phyloP scores from a whole-genome alignment of 2,329 filamentous ascomycete species.

The Colletotrichum costaricense region DNA sequence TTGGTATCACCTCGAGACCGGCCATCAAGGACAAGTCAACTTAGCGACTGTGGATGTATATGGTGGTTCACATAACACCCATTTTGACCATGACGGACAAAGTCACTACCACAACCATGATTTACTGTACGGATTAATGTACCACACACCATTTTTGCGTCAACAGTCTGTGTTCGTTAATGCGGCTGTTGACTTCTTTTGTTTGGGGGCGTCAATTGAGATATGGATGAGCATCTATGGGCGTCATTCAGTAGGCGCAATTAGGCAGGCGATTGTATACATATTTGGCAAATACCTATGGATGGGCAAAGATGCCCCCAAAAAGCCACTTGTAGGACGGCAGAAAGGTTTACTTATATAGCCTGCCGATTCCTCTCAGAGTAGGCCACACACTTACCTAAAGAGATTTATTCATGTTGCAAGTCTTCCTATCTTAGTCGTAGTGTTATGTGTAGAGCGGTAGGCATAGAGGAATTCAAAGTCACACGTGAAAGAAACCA shows the following conservation, averaged over 20 bases:
- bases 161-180: not conserved
- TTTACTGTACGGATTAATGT: constrained; percentile 9
- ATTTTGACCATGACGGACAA: not conserved
- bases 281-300: constrained; percentile 19
- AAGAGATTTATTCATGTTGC: not conserved
- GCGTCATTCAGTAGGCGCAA: constrained; percentile 13
- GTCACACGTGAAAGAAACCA: not conserved
- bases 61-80: constrained; percentile 58
- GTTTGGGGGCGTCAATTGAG: constrained; percentile 6
- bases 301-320: not conserved
- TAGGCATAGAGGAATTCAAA: not conserved
- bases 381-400: not conserved
- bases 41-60: constrained; percentile 65
- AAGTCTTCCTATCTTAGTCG: constrained; percentile 5
- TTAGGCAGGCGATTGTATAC: constrained; percentile 20
- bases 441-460: not conserved
- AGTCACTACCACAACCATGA: not conserved
- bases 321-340: not conserved
- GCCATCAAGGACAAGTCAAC: constrained; percentile 42
- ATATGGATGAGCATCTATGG: constrained; percentile 12
- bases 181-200: not conserved
- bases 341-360: not conserved
- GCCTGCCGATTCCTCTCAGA: not conserved
- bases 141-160: not conserved
- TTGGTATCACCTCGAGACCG: constrained; percentile 22